phyloP scores from a whole-genome alignment of 2,329 filamentous ascomycete species.

The Alternaria tenuissima region DNA sequence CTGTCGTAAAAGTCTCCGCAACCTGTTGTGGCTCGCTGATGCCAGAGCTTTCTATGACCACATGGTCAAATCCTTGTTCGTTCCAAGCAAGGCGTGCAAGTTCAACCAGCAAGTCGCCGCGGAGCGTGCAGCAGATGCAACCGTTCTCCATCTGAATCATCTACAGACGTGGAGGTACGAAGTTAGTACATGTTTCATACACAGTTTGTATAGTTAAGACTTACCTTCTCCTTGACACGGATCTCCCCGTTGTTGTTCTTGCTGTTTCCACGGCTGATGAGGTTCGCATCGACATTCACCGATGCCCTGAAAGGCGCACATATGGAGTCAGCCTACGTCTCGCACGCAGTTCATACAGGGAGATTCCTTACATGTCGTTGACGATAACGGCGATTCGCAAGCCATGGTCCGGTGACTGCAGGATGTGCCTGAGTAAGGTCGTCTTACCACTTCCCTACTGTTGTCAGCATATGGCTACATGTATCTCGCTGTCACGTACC shows the following conservation, averaged over 20 bases:
- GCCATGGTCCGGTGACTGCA: slow-evolving; percentile 69
- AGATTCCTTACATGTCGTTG: slow-evolving; percentile 52
- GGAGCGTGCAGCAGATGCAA: slow-evolving; percentile 79
- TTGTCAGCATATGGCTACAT: slow-evolving; percentile 8
- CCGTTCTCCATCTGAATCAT: slow-evolving; percentile 66
- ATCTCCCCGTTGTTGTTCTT: slow-evolving; percentile 49
- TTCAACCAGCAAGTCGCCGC: slow-evolving; percentile 75
- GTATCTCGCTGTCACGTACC: slow-evolving; percentile 42
- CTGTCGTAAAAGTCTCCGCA: slow-evolving; percentile 73
- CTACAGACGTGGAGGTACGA: background rate
- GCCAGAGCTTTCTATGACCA: slow-evolving; percentile 75
- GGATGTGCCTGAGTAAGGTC: slow-evolving; percentile 73
- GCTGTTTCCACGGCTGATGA: slow-evolving; percentile 59
- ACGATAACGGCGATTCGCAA: slow-evolving; percentile 75
- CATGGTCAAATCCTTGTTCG: slow-evolving; percentile 71
- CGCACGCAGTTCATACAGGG: background rate
- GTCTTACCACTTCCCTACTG: slow-evolving; percentile 73
- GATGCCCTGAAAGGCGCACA: slow-evolving; percentile 54
- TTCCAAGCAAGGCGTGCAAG: slow-evolving; percentile 69
- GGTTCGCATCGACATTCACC: slow-evolving; percentile 70
- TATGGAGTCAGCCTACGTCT: background rate
- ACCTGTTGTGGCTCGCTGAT: slow-evolving; percentile 79
- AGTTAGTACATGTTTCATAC: background rate
- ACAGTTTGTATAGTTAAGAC: background rate
- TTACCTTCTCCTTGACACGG: slow-evolving; percentile 66